A percentile compares a stretch with the other conserved stretches of the same genome.
Evolutionary conservation across 495 filamentous ascomycete genomes (phyloP).

Genomic region (Staphylotrichum tortipilum): DNA sequence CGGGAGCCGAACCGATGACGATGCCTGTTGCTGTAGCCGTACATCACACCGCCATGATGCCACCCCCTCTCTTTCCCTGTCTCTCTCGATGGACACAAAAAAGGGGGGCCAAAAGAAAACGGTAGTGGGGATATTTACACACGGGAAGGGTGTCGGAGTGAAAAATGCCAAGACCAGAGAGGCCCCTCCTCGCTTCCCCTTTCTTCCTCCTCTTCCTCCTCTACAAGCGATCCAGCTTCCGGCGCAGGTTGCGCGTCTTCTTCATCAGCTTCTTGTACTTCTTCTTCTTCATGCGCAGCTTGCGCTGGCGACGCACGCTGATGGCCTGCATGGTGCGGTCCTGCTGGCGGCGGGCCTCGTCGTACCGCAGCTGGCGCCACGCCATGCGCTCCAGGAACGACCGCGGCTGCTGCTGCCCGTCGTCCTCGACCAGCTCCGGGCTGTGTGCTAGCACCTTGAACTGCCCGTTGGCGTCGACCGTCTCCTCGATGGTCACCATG

Average conservation of each 20-base stretch:
- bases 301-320: slow-evolving; percentile 79
- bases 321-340: slow-evolving; percentile 51
- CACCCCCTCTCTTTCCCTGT: too few species aligned
- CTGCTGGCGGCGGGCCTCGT: slow-evolving; percentile 35
- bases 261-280: slow-evolving; percentile 99
- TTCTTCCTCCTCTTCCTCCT: too few species aligned
- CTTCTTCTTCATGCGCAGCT: slow-evolving; percentile 99
- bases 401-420: slow-evolving; percentile 21
- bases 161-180: too few species aligned
- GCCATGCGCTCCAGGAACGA: slow-evolving; percentile 46
- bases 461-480: slow-evolving; percentile 58
- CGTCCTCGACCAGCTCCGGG: slow-evolving; percentile 39
- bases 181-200: too few species aligned
- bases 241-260: slow-evolving; percentile 78
- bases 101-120: slow-evolving; percentile 4
- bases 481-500: slow-evolving; percentile 74
- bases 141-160: not conserved
- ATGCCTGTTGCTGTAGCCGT: not conserved
- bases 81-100: too few species aligned
- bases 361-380: slow-evolving; percentile 39
- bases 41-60: slow-evolving; percentile 1
- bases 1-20: not conserved
- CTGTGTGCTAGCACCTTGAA: slow-evolving; percentile 47
- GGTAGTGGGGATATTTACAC: slow-evolving; percentile 18
- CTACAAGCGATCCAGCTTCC: slow-evolving; percentile 65